Conservation (phyloP, 2,329 filamentous ascomycete genomes). For the Rachicladosporium sp. region DNA sequence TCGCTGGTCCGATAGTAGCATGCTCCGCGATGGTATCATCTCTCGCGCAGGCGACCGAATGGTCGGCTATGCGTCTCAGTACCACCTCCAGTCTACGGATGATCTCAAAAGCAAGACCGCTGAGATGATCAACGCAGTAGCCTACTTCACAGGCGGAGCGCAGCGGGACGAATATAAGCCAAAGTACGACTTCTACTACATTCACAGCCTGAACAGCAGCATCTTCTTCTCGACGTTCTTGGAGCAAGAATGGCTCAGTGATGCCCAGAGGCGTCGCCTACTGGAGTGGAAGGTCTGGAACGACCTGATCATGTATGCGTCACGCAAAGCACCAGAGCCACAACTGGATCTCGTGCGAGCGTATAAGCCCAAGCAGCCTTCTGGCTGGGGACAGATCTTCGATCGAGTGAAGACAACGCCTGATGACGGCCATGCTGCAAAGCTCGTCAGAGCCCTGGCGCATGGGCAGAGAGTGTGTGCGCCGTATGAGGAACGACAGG, state of each 20-base stretch:
- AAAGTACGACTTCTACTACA: conserved; percentile 74
- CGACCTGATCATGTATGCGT: conserved; percentile 63
- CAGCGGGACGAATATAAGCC: conserved; percentile 51
- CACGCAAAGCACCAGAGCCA: conserved; percentile 51
- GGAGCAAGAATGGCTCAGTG: conserved; percentile 47
- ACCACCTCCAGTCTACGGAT: conserved; percentile 36
- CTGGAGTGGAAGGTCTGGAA: conserved; percentile 72
- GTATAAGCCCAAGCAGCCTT: conserved; percentile 43
- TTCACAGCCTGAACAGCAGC: conserved; percentile 66
- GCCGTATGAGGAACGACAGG: conserved; percentile 33
- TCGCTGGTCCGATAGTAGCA: conserved; percentile 32
- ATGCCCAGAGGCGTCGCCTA: conserved; percentile 51
- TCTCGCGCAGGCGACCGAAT: conserved; percentile 51
- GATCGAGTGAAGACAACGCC: conserved; percentile 33
- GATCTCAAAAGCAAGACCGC: conserved; percentile 42
- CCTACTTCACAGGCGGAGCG: conserved; percentile 48
- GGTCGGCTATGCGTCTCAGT: conserved; percentile 47
- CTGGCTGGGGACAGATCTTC: conserved; percentile 33
- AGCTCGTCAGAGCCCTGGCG: conserved; percentile 58
- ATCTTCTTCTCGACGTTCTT: conserved; percentile 60
- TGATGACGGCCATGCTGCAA: conserved; percentile 75
- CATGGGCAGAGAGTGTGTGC: conserved; percentile 45
- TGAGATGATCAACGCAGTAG: conserved; percentile 59
- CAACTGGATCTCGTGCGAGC: conserved; percentile 44
- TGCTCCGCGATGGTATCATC: conserved; percentile 58